phyloP scores from a whole-genome alignment of 768 basidiomycete genomes.

The Albatrellus ellisii region DNA sequence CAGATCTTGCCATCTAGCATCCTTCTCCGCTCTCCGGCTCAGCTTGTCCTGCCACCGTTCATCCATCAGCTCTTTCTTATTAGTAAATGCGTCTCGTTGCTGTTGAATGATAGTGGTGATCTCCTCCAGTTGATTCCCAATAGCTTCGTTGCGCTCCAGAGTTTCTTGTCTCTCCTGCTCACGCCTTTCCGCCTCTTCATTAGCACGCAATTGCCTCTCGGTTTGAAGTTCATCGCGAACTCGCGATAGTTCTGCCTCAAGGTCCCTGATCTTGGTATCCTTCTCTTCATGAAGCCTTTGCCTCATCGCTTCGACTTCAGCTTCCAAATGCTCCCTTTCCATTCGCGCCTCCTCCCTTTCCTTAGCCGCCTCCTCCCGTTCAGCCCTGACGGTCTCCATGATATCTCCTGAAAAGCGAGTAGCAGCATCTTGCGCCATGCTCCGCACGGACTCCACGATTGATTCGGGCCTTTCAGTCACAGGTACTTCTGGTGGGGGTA shows the following conservation, averaged over 20 bases:
- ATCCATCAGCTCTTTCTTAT: slow-evolving; percentile 49
- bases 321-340: slow-evolving; percentile 10
- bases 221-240: slow-evolving; percentile 47
- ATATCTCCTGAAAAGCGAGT: slow-evolving; percentile 44
- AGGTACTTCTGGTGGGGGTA: slow-evolving; percentile 9
- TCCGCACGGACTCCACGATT: slow-evolving; percentile 25
- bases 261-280: slow-evolving; percentile 37
- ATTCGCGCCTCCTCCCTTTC: slow-evolving; percentile 13
- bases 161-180: slow-evolving; percentile 47
- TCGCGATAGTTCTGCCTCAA: slow-evolving; percentile 50
- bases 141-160: slow-evolving; percentile 43
- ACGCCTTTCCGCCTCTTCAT: slow-evolving; percentile 48
- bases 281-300: slow-evolving; percentile 30
- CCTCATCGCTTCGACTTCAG: slow-evolving; percentile 7
- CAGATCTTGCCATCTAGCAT: slow-evolving; percentile 40
- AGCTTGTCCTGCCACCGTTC: slow-evolving; percentile 52
- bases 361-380: slow-evolving; percentile 13
- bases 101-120: slow-evolving; percentile 64
- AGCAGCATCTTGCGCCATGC: slow-evolving; percentile 37
- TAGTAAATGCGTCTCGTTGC: slow-evolving; percentile 42
- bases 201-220: slow-evolving; percentile 42
- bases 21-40: slow-evolving; percentile 42
- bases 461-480: slow-evolving; percentile 19
- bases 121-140: slow-evolving; percentile 50
- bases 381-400: slow-evolving; percentile 23